These are phyloP conservation scores for Sclerotinia minor DNA, from an alignment of 2,329 filamentous ascomycete species.

Conservation along the genomic window DNA sequence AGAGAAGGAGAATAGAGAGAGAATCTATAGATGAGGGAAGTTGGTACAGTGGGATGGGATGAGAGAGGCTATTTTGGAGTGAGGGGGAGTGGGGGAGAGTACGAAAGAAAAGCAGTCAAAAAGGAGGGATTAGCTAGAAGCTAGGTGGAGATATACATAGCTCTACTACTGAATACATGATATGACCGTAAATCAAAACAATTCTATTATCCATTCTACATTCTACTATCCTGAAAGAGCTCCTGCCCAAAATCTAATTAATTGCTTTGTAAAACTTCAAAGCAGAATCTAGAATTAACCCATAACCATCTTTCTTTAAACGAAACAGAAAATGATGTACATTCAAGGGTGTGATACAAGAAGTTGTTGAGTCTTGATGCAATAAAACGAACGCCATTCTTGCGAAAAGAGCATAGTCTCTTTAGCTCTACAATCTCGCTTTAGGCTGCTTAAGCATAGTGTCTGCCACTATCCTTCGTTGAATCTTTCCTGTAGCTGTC, in stretches of 20 bases:
- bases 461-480: conserved; percentile 82
- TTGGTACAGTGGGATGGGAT: too few species aligned
- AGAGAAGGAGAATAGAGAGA: too few species aligned
- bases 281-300: neutral
- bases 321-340: neutral
- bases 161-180: too few species aligned
- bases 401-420: too few species aligned
- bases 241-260: neutral
- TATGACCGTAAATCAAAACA: too few species aligned
- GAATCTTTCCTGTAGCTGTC: conserved; percentile 89
- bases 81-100: too few species aligned
- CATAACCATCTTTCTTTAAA: neutral
- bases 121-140: too few species aligned
- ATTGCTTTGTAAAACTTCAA: neutral
- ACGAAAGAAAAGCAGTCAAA: too few species aligned
- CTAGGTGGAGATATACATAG: too few species aligned
- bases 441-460: conserved; percentile 73
- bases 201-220: neutral
- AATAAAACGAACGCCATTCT: neutral
- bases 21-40: too few species aligned
- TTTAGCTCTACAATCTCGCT: conserved; percentile 51
- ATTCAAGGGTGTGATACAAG: neutral
- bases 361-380: too few species aligned
- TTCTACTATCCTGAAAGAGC: neutral
- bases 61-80: too few species aligned